Conservation (phyloP, 352 stramenopile species). For the Globisporangium cystogenes region DNA sequence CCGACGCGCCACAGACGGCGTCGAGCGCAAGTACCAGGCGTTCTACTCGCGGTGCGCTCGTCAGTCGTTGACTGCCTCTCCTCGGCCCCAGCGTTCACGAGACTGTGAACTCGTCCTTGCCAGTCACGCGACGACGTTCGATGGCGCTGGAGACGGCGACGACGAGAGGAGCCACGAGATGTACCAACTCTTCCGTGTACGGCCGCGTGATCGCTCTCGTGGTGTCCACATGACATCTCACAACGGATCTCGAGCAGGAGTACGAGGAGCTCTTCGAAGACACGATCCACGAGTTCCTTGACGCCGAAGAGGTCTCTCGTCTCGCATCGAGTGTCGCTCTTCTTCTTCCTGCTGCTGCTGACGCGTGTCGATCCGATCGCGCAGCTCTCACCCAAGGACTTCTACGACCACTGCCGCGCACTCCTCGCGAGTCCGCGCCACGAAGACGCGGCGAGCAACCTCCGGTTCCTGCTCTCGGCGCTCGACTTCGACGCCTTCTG, state of each 20-base stretch:
- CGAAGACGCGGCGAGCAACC: conserved; percentile 29
- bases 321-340: too few species aligned
- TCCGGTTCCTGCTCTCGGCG: conserved; percentile 40
- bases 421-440: conserved; percentile 26
- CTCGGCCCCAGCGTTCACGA: not conserved
- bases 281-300: conserved; percentile 34
- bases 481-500: conserved; percentile 57
- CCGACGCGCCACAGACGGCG: conserved; percentile 7
- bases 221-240: too few species aligned
- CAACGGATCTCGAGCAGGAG: conserved; percentile 18
- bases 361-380: too few species aligned
- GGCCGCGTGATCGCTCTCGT: conserved; percentile 1
- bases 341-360: not conserved
- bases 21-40: conserved; percentile 8
- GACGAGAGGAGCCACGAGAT: conserved; percentile 37
- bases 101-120: not conserved
- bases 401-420: conserved; percentile 39
- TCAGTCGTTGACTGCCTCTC: not conserved
- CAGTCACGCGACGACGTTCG: conserved; percentile 32
- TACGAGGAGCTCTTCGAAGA: conserved; percentile 53
- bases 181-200: conserved; percentile 38
- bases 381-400: conserved; percentile 36
- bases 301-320: conserved; percentile 23
- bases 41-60: conserved; percentile 9
- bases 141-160: conserved; percentile 20